Evolutionary conservation across 2,329 filamentous ascomycete species (phyloP).

Genomic region (Aspergillus clavatus): DNA sequence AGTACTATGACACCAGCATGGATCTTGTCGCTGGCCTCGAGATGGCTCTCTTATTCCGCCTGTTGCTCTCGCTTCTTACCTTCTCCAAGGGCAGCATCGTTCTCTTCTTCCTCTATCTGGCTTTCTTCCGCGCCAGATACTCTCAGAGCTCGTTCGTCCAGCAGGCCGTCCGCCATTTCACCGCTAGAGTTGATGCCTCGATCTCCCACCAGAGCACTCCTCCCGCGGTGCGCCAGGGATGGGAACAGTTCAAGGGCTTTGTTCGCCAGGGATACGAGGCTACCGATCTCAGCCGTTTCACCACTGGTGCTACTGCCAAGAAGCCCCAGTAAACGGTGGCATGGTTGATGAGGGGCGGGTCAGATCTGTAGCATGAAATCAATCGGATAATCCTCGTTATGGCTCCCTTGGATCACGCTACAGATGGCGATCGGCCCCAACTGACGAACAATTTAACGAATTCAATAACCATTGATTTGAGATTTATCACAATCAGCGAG

Average conservation of each 20-base stretch:
- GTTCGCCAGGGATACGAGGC: conserved; percentile 70
- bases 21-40: conserved; percentile 84
- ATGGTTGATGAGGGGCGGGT: background rate
- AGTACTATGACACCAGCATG: conserved; percentile 97
- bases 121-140: conserved; percentile 86
- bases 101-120: conserved; percentile 76
- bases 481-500: conserved; percentile 2
- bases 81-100: conserved; percentile 93
- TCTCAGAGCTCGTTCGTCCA: conserved; percentile 92
- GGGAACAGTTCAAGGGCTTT: conserved; percentile 71
- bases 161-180: conserved; percentile 66
- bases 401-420: background rate
- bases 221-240: conserved; percentile 70
- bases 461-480: conserved; percentile 4
- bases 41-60: conserved; percentile 78
- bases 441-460: conserved; percentile 9
- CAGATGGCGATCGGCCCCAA: conserved; percentile 1
- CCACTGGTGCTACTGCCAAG: conserved; percentile 48
- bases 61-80: conserved; percentile 73
- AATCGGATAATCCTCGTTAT: background rate
- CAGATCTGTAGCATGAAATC: background rate
- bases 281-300: conserved; percentile 73
- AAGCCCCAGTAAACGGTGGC: conserved; percentile 43
- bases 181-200: conserved; percentile 71
- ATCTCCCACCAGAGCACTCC: conserved; percentile 83